Percentiles rank a stretch among this genome's conserved stretches.
phyloP scores from a whole-genome alignment of 2,329 filamentous ascomycete species.

The Tolypocladium inflatum region DNA sequence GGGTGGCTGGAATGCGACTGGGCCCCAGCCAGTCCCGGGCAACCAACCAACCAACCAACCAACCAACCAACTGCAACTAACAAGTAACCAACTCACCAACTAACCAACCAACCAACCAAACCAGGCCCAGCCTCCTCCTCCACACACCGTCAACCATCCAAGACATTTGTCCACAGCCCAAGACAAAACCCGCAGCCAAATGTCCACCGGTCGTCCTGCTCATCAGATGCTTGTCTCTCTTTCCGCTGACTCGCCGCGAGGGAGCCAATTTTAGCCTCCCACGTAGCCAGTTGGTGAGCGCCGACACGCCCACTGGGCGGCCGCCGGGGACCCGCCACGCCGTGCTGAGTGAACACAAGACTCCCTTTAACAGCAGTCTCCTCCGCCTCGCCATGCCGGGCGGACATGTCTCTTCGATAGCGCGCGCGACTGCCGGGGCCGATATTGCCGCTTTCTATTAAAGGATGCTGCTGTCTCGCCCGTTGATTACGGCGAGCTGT shows the following conservation, averaged over 20 bases:
- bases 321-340: neutral
- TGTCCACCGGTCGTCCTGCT: neutral
- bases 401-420: neutral
- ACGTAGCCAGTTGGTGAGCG: neutral
- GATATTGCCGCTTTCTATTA: neutral
- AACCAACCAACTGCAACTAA: neutral
- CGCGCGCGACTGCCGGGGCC: neutral
- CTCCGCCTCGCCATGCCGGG: neutral
- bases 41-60: neutral
- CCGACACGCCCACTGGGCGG: no score
- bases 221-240: neutral
- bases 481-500: conserved; percentile 1
- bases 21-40: neutral
- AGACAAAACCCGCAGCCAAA: neutral
- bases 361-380: neutral
- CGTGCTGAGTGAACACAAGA: neutral
- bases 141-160: neutral
- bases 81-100: neutral
- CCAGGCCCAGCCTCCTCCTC: no score
- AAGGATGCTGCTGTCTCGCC: neutral
- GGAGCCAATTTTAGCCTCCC: neutral
- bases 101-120: no score
- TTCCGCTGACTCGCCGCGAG: neutral
- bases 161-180: neutral
- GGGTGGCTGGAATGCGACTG: neutral